Conservation (phyloP, 257 asterid species). For the Solanum virginianum region DNA sequence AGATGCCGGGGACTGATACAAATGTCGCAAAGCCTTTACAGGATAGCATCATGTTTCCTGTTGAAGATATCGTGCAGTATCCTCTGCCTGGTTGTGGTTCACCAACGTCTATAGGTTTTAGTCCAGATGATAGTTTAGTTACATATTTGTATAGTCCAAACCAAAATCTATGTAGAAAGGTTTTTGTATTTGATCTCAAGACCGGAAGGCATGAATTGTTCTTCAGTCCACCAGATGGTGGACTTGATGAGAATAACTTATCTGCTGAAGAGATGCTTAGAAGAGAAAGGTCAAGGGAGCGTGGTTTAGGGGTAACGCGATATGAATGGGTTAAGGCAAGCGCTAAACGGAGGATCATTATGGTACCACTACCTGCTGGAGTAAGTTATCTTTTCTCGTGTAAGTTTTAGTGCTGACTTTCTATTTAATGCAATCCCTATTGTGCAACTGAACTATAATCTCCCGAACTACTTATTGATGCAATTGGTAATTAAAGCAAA, state of each 20-base stretch:
- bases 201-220: conserved; percentile 52
- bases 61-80: conserved; percentile 77
- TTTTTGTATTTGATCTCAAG: conserved; percentile 57
- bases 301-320: conserved; percentile 88
- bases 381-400: conserved; percentile 28
- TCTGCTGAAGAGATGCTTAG: conserved; percentile 87
- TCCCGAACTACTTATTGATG: neutral
- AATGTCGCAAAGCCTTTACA: conserved; percentile 39
- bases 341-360: conserved; percentile 46
- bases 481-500: neutral
- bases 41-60: conserved; percentile 41
- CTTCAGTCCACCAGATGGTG: conserved; percentile 86
- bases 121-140: conserved; percentile 71
- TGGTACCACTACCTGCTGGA: conserved; percentile 89
- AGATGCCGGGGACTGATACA: conserved; percentile 62
- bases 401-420: neutral
- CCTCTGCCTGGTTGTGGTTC: conserved; percentile 78
- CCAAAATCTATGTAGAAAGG: conserved; percentile 52
- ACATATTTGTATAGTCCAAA: conserved; percentile 70
- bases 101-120: conserved; percentile 66
- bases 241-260: conserved; percentile 75
- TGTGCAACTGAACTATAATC: neutral
- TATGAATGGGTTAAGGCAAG: conserved; percentile 87
- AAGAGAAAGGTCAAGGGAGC: conserved; percentile 90
- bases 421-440: neutral